Evolutionary conservation across 1,284 basidiomycete species (phyloP).

Genomic region (Volvariella surrecta): DNA sequence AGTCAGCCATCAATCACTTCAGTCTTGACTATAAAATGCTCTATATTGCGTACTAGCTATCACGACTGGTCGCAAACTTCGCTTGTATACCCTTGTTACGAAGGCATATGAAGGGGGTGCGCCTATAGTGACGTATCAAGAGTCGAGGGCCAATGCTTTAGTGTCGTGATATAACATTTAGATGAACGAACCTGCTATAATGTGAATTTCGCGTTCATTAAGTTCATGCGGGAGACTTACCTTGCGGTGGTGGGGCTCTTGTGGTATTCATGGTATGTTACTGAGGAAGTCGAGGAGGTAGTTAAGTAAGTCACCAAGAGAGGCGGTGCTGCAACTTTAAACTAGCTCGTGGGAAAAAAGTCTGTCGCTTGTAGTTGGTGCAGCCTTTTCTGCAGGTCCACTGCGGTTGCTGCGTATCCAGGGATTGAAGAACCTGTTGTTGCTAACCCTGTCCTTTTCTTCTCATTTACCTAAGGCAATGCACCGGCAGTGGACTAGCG

Average conservation of each 20-base stretch:
- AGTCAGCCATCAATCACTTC: neutral
- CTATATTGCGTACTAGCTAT: constrained; percentile 35
- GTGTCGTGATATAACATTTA: constrained; percentile 2
- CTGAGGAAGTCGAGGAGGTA: neutral
- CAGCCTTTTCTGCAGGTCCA: no score
- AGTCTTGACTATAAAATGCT: neutral
- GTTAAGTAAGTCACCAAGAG: neutral
- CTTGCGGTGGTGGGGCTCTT: constrained; percentile 6
- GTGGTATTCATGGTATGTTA: constrained; percentile 5
- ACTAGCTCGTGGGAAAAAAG: no score
- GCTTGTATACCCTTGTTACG: constrained; percentile 43
- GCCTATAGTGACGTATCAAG: constrained; percentile 21
- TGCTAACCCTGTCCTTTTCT: no score
- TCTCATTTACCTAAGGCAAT: no score
- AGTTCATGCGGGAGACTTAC: neutral
- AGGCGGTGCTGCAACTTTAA: no score
- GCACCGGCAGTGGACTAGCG: no score
- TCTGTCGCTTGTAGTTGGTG: no score
- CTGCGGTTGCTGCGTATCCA: no score
- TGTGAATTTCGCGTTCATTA: neutral
- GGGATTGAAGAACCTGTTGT: no score
- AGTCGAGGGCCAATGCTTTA: neutral
- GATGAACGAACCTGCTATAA: neutral
- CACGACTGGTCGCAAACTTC: constrained; percentile 51
- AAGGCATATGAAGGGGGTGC: constrained; percentile 51